phyloP scores from a whole-genome alignment of 2,329 filamentous ascomycete species.

The Scopulariopsis brevicaulis region DNA sequence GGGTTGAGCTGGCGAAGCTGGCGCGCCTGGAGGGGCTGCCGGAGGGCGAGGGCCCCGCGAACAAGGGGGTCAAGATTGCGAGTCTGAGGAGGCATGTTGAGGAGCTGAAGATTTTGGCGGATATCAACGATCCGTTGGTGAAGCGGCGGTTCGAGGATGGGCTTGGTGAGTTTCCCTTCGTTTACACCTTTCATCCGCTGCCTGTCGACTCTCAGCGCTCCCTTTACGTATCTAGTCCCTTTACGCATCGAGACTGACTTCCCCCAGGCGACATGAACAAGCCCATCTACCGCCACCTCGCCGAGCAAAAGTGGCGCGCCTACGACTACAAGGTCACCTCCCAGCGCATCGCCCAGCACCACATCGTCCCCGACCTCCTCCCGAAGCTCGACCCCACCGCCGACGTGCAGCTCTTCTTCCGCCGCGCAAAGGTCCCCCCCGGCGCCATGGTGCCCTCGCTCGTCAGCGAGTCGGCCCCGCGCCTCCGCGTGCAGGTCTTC shows the following conservation, averaged over 20 bases:
- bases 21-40: constrained; percentile 46
- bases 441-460: constrained; percentile 69
- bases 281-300: constrained; percentile 87
- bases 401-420: constrained; percentile 76
- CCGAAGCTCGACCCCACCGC: constrained; percentile 66
- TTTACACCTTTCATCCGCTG: not conserved
- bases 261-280: constrained; percentile 80
- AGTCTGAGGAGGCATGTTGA: constrained; percentile 66
- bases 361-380: constrained; percentile 79
- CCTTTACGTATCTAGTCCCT: not conserved
- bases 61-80: constrained; percentile 49
- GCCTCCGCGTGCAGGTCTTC: constrained; percentile 76
- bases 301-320: constrained; percentile 76
- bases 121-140: constrained; percentile 89
- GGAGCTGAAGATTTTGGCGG: constrained; percentile 74
- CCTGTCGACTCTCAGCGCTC: not conserved
- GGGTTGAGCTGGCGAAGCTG: constrained; percentile 56
- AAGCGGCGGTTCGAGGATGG: constrained; percentile 94
- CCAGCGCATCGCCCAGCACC: constrained; percentile 80
- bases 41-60: constrained; percentile 41
- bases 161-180: constrained; percentile 45
- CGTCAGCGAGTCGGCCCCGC: constrained; percentile 62
- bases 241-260: not conserved
- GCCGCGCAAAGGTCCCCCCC: constrained; percentile 55
- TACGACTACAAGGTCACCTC: constrained; percentile 70